Base-by-base conservation (phyloP, 352 stramenopile species). In the Plasmopara viticola region DNA sequence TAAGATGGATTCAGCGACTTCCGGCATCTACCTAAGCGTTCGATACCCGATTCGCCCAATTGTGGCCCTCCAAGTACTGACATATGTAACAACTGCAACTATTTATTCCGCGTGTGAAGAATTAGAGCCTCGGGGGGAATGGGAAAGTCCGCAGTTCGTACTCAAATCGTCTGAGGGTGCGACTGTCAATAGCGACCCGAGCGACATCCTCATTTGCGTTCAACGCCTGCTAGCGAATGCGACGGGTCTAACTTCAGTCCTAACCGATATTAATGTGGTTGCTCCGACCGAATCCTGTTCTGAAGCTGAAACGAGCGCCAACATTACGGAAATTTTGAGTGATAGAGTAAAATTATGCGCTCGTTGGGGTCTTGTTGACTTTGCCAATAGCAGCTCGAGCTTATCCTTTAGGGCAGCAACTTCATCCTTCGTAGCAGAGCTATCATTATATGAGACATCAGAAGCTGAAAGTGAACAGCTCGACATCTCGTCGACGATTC, bases 31-130 rank as follows among this genome's bases (percentile, higher is more conserved):
- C 31, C 18, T 74, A 4, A 78, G 71, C 50, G 51, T 48, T 53
- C 62, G 62, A 10, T 64, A 68, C 31, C 55, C 67, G 0, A 56
- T 80, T 14, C 56, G 48, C 12, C 66, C 64, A 13, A 73, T 80
- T 48, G 57, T 64, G 3, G 53, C 47, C 0, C 45, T 80, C 13
- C 35, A 72, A 56, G 47, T 80, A 17, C 43, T 80, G 12, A 62
- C 41, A 8, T 43, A 64, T 31, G 58, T 69, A 5, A 53, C 35
- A 0, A 51, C 44, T 2, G 44, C 58, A n/a, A 56, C 43, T 2
- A 48, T 59, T 8, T 72, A 60, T 37, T 60, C 51, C n/a, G 52
- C 48, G 2, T 69, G 60, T 44, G 42, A 64, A 18, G 54, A 62
- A 12, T 40, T 62, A 20, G 43, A 56, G 20, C 60, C 59, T 5